These are phyloP conservation scores for Coniferiporia weirii DNA, from an alignment of 1,284 basidiomycete genomes.

Conservation along the genomic window DNA sequence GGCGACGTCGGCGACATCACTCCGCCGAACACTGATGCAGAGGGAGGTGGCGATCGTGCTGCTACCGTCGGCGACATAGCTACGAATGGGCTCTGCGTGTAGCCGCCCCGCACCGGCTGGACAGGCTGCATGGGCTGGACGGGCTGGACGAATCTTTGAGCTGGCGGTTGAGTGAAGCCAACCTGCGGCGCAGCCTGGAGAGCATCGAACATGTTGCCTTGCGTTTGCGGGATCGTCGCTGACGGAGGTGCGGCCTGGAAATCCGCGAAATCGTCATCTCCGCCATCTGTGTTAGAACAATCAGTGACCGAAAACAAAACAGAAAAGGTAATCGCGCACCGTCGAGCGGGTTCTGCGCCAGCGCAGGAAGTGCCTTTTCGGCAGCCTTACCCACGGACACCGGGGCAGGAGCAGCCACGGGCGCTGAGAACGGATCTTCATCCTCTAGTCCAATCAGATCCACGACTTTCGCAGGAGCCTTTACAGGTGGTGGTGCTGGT, in stretches of 20 bases:
- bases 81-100: conserved; percentile 10
- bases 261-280: conserved; percentile 87
- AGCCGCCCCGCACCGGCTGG: conserved; percentile 7
- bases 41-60: not conserved
- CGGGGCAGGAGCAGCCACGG: conserved; percentile 27
- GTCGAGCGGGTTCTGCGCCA: conserved; percentile 34
- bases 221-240: conserved; percentile 24
- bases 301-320: not conserved
- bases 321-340: conserved; percentile 31
- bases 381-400: conserved; percentile 32
- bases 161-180: not conserved
- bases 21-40: not conserved
- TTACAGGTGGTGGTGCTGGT: conserved; percentile 38
- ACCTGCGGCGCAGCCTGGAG: conserved; percentile 10
- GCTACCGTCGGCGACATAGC: conserved; percentile 21
- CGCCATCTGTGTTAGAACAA: conserved; percentile 3
- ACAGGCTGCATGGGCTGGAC: conserved; percentile 10
- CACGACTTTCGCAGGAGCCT: conserved; percentile 31
- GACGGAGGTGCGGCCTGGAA: conserved; percentile 76
- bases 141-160: conserved; percentile 2
- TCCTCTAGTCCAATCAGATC: conserved; percentile 62
- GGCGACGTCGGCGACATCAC: conserved; percentile 14
- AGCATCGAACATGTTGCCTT: conserved; percentile 24
- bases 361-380: conserved; percentile 56
- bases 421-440: conserved; percentile 41